Base-by-base conservation (phyloP, 1,139 yeast genomes). In the Protomyces inouyei region DNA sequence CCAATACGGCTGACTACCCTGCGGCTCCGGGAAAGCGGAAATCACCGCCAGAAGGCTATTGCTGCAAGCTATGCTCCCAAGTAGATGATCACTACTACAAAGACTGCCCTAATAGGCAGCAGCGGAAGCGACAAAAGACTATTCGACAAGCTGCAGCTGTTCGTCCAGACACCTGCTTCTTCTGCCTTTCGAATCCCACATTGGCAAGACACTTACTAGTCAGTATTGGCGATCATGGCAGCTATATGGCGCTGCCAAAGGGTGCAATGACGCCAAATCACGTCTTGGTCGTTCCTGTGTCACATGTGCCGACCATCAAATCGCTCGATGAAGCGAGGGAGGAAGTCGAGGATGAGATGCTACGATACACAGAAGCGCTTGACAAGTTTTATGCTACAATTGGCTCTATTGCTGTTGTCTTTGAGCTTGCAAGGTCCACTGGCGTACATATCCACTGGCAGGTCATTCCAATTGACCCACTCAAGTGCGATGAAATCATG, bases 131-230 rank as follows among this genome's bases (percentile, higher is more conserved):
- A 55, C 45, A 64, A 21, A 54, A 28, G 54, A 36, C 12, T 3
- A 48, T 10, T 18, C 36, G 32, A 6, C 57, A 55, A 36, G 23
- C 45, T 12, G 45, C 23, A 6, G 16, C 52, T 10, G 56, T 79
- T 77, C 60, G 38, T 37, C 59, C 65, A 12, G 63, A 60, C 16
- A 76, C 79, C 51, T 92, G 98, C 72, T 91, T 88, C 76, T 88
- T 92, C 72, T 92, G 97, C 73, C 79, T 91, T 28, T 84, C 95
- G 1, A 89, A 89, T 71, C 89, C 96, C 0, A 82, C 84, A 21
- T 81, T 88, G 3, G 95, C 87, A 70, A 80, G 88, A 2, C 95
- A 90, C 73, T 84, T 92, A 86, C 83, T 92, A 37, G 81, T 89
- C 0, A 83, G 95, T 0, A 86, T 92, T 65, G 93, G 89, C 6